These are phyloP conservation scores for Cladosporium velox DNA, from an alignment of 2,329 filamentous ascomycete species.

Conservation along the genomic window DNA sequence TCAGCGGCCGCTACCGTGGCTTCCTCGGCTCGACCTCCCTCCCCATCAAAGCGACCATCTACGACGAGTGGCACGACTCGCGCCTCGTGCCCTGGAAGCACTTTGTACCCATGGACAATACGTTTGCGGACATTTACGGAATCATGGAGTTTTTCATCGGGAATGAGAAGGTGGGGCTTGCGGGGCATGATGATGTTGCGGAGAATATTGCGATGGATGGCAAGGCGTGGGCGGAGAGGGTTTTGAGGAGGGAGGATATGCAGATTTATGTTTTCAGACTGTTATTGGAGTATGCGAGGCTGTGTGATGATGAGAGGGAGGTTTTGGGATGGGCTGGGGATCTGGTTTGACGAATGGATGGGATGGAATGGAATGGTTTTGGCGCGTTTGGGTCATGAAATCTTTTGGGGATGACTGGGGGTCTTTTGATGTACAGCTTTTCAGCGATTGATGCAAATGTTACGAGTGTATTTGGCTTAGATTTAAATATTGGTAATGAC, in stretches of 20 bases:
- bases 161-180: slow-evolving; percentile 32
- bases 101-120: slow-evolving; percentile 77
- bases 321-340: slow-evolving; percentile 42
- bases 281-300: slow-evolving; percentile 47
- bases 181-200: slow-evolving; percentile 57
- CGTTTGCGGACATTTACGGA: slow-evolving; percentile 70
- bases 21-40: slow-evolving; percentile 70
- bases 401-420: background rate
- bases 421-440: background rate
- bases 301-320: slow-evolving; percentile 47
- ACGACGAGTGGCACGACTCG: slow-evolving; percentile 76
- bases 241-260: slow-evolving; percentile 72
- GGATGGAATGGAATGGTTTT: background rate
- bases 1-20: slow-evolving; percentile 42
- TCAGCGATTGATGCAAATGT: background rate
- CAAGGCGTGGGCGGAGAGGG: slow-evolving; percentile 67
- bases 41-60: slow-evolving; percentile 76
- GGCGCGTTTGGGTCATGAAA: background rate
- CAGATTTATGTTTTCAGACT: slow-evolving; percentile 68
- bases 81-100: slow-evolving; percentile 73
- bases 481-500: background rate
- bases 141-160: slow-evolving; percentile 75
- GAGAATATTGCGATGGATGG: slow-evolving; percentile 66
- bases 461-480: background rate
- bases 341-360: background rate